Conservation (phyloP, 805 yeast genomes). For the Wickerhamiella brachini region DNA sequence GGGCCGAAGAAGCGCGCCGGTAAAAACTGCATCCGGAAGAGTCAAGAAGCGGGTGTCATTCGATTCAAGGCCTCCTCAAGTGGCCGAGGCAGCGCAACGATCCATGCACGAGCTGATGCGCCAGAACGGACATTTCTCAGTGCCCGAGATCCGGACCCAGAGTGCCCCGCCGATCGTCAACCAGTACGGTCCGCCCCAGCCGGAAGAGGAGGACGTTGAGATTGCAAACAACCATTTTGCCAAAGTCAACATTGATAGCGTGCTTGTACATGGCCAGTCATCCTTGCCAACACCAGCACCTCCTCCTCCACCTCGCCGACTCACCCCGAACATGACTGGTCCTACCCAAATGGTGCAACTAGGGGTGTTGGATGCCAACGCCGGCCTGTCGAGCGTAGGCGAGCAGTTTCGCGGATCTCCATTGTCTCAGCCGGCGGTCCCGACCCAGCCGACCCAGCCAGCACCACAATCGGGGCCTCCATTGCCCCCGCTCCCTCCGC, state of each 20-base stretch:
- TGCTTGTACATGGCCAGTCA: constrained; percentile 47
- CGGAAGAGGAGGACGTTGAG: constrained; percentile 6
- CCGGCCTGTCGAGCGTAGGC: neutral
- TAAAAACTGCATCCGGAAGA: constrained; percentile 7
- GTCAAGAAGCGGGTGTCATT: constrained; percentile 25
- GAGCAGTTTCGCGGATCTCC: neutral
- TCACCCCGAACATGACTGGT: constrained; percentile 11
- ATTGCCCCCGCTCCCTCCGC: neutral
- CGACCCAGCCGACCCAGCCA: neutral
- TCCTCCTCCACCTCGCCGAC: constrained; percentile 19
- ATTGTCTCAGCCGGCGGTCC: no score
- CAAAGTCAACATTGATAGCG: constrained; percentile 67
- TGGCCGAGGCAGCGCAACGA: constrained; percentile 28
- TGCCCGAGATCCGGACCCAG: constrained; percentile 19
- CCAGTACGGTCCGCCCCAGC: constrained; percentile 11
- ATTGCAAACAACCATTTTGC: constrained; percentile 62
- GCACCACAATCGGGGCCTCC: neutral
- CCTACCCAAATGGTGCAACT: constrained; percentile 9
- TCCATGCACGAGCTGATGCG: constrained; percentile 26
- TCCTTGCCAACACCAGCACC: constrained; percentile 33
- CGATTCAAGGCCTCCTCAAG: constrained; percentile 26
- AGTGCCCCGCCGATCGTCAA: constrained; percentile 6
- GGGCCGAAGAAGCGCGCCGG: constrained; percentile 30
- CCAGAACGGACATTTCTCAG: constrained; percentile 14
- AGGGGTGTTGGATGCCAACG: constrained; percentile 2